phyloP scores from a whole-genome alignment of 2,329 filamentous ascomycete genomes.

The Neofusicoccum ribis region DNA sequence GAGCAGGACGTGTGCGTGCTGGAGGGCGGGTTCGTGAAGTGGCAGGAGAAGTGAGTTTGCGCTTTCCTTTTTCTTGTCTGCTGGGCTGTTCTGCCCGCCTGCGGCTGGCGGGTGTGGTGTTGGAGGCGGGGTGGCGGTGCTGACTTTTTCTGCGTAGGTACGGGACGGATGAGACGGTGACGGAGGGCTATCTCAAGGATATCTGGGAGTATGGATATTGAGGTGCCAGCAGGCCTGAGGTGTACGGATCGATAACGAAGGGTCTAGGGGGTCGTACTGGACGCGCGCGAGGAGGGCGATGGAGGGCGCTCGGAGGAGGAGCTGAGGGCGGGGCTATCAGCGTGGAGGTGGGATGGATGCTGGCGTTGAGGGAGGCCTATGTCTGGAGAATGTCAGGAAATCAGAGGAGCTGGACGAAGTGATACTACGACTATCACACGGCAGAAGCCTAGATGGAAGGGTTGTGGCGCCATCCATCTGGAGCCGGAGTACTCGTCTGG shows the following conservation, averaged over 20 bases:
- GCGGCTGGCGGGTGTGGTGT: too few relatives aligned
- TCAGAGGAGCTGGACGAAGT: background rate
- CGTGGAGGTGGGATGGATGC: background rate
- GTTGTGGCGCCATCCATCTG: background rate
- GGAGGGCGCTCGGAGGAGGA: background rate
- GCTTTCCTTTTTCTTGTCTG: background rate
- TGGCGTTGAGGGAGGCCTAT: background rate
- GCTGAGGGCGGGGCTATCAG: background rate
- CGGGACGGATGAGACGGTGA: conserved; percentile 76
- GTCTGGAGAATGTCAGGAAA: background rate
- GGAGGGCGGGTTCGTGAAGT: conserved; percentile 80
- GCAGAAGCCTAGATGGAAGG: background rate
- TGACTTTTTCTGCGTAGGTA: conserved; percentile 45
- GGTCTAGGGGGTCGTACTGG: conserved; percentile 14
- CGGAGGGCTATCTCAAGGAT: conserved; percentile 81
- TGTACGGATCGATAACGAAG: background rate
- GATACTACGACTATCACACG: background rate
- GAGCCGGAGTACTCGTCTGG: background rate
- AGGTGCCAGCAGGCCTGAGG: background rate
- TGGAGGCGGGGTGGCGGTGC: background rate
- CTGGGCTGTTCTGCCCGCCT: background rate
- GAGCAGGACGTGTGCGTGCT: conserved; percentile 77
- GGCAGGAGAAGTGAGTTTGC: conserved; percentile 70
- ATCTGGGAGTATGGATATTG: conserved; percentile 66
- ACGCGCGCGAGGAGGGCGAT: conserved; percentile 4